Evolutionary conservation across 148 eudicot species (phyloP).

Genomic region (Drosera capensis): DNA sequence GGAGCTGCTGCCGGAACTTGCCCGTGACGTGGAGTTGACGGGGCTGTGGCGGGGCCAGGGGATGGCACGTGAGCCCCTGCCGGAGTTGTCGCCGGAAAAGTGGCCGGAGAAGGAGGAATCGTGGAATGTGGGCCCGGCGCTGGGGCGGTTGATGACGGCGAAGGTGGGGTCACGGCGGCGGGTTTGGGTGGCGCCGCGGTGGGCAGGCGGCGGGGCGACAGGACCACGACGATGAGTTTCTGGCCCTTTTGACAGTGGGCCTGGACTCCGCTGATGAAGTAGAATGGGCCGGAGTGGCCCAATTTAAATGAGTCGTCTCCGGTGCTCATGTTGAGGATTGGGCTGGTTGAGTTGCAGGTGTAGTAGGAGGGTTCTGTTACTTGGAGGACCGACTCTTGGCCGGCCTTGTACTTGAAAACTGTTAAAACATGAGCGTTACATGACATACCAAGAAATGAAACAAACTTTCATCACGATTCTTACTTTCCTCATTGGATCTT

Average conservation of each 20-base stretch:
- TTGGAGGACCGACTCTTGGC: neutral
- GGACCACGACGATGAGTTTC: slow-evolving; percentile 30
- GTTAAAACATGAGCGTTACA: neutral
- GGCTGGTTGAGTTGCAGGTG: neutral
- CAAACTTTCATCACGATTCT: neutral
- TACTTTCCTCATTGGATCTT: too few species aligned
- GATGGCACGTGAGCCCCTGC: too few species aligned
- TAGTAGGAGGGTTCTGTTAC: neutral
- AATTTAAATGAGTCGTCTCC: slow-evolving; percentile 31
- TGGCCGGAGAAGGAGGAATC: too few species aligned
- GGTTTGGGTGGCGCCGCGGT: neutral
- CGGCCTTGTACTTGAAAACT: slow-evolving; percentile 1
- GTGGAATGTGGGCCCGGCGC: too few species aligned
- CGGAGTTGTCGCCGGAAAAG: too few species aligned
- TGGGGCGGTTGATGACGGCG: neutral
- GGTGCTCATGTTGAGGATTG: slow-evolving; percentile 11
- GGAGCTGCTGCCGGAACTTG: too few species aligned
- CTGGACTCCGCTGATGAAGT: slow-evolving; percentile 46
- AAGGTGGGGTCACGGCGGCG: neutral
- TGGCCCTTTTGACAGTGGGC: slow-evolving; percentile 35
- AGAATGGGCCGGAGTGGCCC: slow-evolving; percentile 43
- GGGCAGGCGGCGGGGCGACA: slow-evolving; percentile 10
- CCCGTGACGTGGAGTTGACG: too few species aligned
- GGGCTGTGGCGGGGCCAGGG: too few species aligned
- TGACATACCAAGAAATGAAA: neutral